Conservation (phyloP, 805 yeast species). For the Suhomyces pyralidae region DNA sequence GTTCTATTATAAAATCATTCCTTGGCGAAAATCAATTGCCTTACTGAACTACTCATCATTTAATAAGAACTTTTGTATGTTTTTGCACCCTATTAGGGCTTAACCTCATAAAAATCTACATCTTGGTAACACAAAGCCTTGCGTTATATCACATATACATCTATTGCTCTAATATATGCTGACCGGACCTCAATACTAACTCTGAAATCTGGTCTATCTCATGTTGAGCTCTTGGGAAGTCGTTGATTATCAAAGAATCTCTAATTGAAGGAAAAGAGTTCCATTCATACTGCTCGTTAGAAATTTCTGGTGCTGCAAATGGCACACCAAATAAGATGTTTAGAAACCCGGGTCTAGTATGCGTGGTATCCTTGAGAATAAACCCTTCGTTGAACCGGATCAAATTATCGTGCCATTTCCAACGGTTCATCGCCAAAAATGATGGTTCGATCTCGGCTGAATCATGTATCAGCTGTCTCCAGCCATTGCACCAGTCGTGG, state of each 20-base stretch:
- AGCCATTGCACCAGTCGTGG: conserved; percentile 55
- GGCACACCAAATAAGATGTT: conserved; percentile 73
- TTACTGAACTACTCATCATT: too few species aligned
- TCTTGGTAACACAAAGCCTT: not conserved
- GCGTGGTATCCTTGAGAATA: conserved; percentile 42
- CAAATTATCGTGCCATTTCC: conserved; percentile 78
- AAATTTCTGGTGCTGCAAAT: conserved; percentile 46
- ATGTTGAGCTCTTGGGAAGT: conserved; percentile 52
- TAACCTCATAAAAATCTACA: not conserved
- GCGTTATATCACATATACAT: not conserved
- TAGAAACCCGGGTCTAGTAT: conserved; percentile 59
- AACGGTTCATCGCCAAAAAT: conserved; percentile 63
- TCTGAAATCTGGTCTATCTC: conserved; percentile 46
- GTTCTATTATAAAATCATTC: too few species aligned
- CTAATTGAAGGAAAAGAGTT: conserved; percentile 75
- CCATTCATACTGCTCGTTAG: conserved; percentile 41
- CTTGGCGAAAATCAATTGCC: not conserved
- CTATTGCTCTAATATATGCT: conserved; percentile 7
- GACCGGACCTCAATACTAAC: conserved; percentile 13
- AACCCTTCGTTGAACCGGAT: conserved; percentile 53
- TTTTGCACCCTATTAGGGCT: not conserved
- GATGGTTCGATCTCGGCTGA: conserved; percentile 68
- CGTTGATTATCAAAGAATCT: conserved; percentile 54
- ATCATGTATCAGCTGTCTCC: conserved; percentile 48
- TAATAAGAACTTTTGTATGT: not conserved